A percentile compares a stretch with the other conserved stretches of the same genome.
Evolutionary conservation across 1,139 yeast species (phyloP).

Genomic region (Nakaseomyces bracarensis): DNA sequence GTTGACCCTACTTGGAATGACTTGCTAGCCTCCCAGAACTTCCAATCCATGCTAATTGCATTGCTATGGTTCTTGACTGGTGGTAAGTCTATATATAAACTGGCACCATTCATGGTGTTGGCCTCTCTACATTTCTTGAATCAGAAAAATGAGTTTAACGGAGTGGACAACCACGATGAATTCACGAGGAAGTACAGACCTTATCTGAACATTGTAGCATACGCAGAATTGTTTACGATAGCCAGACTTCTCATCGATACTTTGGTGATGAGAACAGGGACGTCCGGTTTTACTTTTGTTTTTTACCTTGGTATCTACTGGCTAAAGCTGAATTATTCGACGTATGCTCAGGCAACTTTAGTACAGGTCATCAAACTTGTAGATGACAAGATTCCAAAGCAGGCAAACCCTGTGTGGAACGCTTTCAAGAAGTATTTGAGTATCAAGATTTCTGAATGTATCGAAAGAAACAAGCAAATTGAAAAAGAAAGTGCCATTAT

Average conservation of each 20-base stretch:
- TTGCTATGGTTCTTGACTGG: slow-evolving; percentile 55
- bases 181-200: slow-evolving; percentile 16
- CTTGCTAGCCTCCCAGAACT: slow-evolving; percentile 58
- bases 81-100: slow-evolving; percentile 50
- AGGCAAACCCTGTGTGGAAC: slow-evolving; percentile 30
- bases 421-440: slow-evolving; percentile 28
- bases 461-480: slow-evolving; percentile 11
- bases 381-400: slow-evolving; percentile 32
- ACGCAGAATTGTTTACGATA: slow-evolving; percentile 50
- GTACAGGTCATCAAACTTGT: slow-evolving; percentile 25
- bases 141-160: slow-evolving; percentile 38
- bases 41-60: slow-evolving; percentile 52
- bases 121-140: slow-evolving; percentile 49
- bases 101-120: slow-evolving; percentile 50
- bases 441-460: slow-evolving; percentile 20
- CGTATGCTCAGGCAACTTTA: slow-evolving; percentile 33
- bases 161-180: slow-evolving; percentile 31
- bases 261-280: slow-evolving; percentile 49
- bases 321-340: slow-evolving; percentile 47
- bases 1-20: slow-evolving; percentile 48
- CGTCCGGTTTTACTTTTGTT: slow-evolving; percentile 59
- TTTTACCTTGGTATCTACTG: slow-evolving; percentile 54
- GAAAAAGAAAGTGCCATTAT: slow-evolving; percentile 3
- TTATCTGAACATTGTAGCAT: slow-evolving; percentile 47
- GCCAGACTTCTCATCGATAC: slow-evolving; percentile 51